Evolutionary conservation across 176 grass and related monocot genomes (phyloP), one percentile per base, ranked within the genome.

Genomic region (Thinopyrum elongatum): DNA sequence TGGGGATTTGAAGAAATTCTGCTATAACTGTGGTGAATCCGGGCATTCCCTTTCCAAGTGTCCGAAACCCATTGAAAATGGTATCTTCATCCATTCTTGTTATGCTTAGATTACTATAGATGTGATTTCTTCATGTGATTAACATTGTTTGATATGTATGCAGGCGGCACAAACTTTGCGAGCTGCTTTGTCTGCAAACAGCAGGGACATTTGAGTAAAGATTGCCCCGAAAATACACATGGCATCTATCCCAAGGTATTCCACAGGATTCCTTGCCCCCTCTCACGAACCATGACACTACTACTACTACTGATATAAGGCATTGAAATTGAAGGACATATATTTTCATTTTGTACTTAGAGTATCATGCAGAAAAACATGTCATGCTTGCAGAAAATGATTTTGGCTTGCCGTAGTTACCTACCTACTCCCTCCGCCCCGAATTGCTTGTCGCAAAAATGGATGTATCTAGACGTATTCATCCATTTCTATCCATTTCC

Each of bases 241-340:
- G 97, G 94, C 77, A 95, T 95, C 59, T 98, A 98, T 90, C 97
- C 97, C 74, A 98, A 98, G 94, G 94, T 98, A 88, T 60, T 83
- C 57, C 59, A 11, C 31, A 51, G 87, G 47, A 31, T 65, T 14
- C 31, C 17, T 42, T 60, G 27, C 25, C 8, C 53, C 41, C 78
- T 82, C 23, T 39, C 21, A 51, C 62, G 22, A 38, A 80, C 51
- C 16, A 74, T 33, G 22, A 38, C 83, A 21, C 30, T 53, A 67
- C 17, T 22, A 36, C 19, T 35, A 70, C 19, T 6, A 70, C 21
- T 4, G 39, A 34, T 65, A 6, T 36, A 62, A 76, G 81, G 36
- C 19, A 19, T 16, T 82, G 49, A 42, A 68, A 76, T 44, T 21
- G 51, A 46, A 70, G 67, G 23, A 46, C 16, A 4, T 73, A 10